phyloP scores from a whole-genome alignment of 2,329 filamentous ascomycete genomes.

The Arthrocladium fulminans region DNA sequence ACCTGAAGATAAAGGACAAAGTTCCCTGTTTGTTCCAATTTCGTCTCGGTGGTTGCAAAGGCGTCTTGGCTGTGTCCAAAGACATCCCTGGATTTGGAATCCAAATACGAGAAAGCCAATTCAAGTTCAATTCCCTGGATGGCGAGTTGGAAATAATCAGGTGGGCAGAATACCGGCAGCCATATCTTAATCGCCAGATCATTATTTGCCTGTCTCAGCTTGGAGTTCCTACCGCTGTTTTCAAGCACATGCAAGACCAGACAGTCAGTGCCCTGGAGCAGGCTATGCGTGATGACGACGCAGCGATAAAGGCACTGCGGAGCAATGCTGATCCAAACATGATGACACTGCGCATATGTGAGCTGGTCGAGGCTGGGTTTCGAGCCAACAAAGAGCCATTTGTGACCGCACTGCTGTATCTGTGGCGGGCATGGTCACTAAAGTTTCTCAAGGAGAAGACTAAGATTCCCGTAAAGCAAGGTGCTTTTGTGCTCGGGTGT shows the following conservation, averaged over 20 bases:
- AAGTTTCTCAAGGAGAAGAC: constrained; percentile 91
- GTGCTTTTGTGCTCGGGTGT: constrained; percentile 80
- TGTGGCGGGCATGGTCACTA: constrained; percentile 85
- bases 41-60: constrained; percentile 85
- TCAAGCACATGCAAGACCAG: constrained; percentile 59
- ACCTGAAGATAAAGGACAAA: constrained; percentile 53
- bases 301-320: constrained; percentile 60
- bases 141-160: constrained; percentile 77
- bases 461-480: constrained; percentile 68
- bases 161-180: constrained; percentile 64
- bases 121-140: constrained; percentile 69
- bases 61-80: constrained; percentile 69
- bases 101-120: constrained; percentile 72
- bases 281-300: constrained; percentile 57
- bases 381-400: constrained; percentile 70
- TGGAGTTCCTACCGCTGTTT: constrained; percentile 59
- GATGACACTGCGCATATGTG: constrained; percentile 62
- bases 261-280: constrained; percentile 61
- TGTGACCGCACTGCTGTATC: constrained; percentile 62
- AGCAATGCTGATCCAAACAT: constrained; percentile 79
- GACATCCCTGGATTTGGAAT: constrained; percentile 59
- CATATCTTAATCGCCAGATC: constrained; percentile 80
- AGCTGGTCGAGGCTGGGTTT: constrained; percentile 73
- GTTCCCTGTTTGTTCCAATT: constrained; percentile 84
- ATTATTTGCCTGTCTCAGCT: constrained; percentile 76